These are phyloP conservation scores for Saussurea involucrata DNA, from an alignment of 129 eudicot species.

Conservation along the genomic window DNA sequence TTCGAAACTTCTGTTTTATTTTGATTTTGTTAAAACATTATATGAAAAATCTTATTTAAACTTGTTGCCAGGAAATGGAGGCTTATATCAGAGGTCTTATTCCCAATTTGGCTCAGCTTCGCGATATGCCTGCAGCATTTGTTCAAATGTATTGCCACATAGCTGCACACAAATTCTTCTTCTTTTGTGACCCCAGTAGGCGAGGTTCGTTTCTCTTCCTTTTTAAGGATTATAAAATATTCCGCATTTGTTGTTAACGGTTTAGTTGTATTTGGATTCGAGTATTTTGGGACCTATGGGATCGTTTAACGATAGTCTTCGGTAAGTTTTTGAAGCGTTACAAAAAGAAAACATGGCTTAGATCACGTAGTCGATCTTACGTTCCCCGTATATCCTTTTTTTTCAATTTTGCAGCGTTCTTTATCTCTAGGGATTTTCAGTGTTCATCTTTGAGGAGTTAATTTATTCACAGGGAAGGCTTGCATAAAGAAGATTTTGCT, in stretches of 20 bases:
- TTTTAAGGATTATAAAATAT: background rate
- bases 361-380: background rate
- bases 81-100: slow-evolving; percentile 89
- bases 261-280: background rate
- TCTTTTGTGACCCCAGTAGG: slow-evolving; percentile 86
- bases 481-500: slow-evolving; percentile 92
- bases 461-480: slow-evolving; percentile 69
- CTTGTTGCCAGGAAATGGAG: slow-evolving; percentile 74
- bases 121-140: slow-evolving; percentile 81
- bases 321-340: background rate
- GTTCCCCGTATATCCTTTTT: background rate
- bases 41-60: background rate
- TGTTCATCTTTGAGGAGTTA: slow-evolving; percentile 6
- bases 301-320: background rate
- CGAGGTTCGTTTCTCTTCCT: slow-evolving; percentile 51
- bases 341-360: background rate
- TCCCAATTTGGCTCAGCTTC: slow-evolving; percentile 86
- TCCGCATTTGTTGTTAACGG: background rate
- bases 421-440: background rate
- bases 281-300: background rate
- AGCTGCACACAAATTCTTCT: slow-evolving; percentile 91
- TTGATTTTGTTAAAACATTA: background rate
- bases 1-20: background rate
- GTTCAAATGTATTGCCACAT: slow-evolving; percentile 89
- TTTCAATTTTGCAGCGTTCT: background rate